Evolutionary conservation across 345 rosid genomes (phyloP).

Genomic region (Brassica carinata): DNA sequence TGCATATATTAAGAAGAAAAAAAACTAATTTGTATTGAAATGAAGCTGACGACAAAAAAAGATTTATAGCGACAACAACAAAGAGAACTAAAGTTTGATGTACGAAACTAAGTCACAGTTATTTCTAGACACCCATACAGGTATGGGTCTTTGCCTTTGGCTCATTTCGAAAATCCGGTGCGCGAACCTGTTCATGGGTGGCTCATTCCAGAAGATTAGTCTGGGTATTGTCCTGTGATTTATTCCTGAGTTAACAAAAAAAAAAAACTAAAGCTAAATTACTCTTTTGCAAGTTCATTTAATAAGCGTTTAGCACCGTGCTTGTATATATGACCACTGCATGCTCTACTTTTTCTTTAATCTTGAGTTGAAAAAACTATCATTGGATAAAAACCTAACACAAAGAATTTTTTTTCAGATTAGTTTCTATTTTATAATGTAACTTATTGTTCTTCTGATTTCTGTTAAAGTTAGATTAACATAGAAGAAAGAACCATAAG

Average conservation of each 20-base stretch:
- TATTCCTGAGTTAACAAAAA: background rate
- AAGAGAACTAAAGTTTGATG: background rate
- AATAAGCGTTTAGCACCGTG: background rate
- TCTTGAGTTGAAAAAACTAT: background rate
- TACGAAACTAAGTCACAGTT: too few species aligned
- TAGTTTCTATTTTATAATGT: background rate
- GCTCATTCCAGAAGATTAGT: too few species aligned
- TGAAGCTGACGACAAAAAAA: background rate
- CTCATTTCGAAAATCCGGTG: too few species aligned
- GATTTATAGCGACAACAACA: background rate
- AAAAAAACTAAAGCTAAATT: background rate
- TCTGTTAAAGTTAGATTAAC: constrained; percentile 21
- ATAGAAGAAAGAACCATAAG: background rate
- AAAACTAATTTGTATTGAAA: background rate
- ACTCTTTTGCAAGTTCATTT: background rate
- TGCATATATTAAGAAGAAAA: too few species aligned
- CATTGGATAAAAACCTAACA: background rate
- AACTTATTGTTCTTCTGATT: background rate
- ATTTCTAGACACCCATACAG: too few species aligned
- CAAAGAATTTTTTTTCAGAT: background rate
- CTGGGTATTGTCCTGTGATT: too few species aligned
- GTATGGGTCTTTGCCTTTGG: too few species aligned
- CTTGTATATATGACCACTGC: background rate
- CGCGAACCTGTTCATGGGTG: too few species aligned
- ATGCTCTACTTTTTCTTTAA: background rate